Evolutionary conservation across 768 basidiomycete genomes (phyloP), one percentile per base, ranked within the genome.

Genomic region (Chalciporus chontae): DNA sequence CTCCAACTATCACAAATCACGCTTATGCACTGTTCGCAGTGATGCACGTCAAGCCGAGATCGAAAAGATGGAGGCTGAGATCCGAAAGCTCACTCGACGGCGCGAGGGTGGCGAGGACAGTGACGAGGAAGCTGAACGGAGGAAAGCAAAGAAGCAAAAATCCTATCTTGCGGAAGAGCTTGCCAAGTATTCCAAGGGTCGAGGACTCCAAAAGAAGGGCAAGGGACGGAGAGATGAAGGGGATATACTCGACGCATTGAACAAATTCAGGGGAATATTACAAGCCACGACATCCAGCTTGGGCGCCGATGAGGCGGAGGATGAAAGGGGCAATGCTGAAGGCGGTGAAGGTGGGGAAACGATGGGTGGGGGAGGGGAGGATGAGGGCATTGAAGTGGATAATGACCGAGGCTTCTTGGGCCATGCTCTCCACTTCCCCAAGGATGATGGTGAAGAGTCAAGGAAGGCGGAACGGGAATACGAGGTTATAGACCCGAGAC

Each of bases 401-500:
- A 75, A 83, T 52, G 90, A 92, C 59, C 71, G 72, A 7, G 88
- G 79, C 9, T 92, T 93, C 68, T 73, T 92, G 69, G 73, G 68
- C 5, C 90, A 93, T 62, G 71, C 77, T 23, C 69, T 93, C 50
- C 77, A 78, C 52, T 90, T 92, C 69, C 82, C 87, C 9, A 90
- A 90, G 68, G 89, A 83, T 40, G 81, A 90, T 56, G 75, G 74
- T 19, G 89, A 89, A 59, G 90, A 92, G 68, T 77, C 75, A 19
- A 65, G 66, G 52, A 90, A 90, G 67, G 90, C 87, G 1, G 85
- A 90, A 64, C 69, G 87, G 46, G 90, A 93, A 50, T 92, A 91
- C 60, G 90, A 93, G 69, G 90, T 93, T 23, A 93, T 93, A 63
- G 90, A 93, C 63, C 90, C 90, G 0, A 71, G 90, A 51, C 77